These are phyloP conservation scores for Pyricularia sp. DNA, from an alignment of 2,329 filamentous ascomycete species.

Conservation along the genomic window DNA sequence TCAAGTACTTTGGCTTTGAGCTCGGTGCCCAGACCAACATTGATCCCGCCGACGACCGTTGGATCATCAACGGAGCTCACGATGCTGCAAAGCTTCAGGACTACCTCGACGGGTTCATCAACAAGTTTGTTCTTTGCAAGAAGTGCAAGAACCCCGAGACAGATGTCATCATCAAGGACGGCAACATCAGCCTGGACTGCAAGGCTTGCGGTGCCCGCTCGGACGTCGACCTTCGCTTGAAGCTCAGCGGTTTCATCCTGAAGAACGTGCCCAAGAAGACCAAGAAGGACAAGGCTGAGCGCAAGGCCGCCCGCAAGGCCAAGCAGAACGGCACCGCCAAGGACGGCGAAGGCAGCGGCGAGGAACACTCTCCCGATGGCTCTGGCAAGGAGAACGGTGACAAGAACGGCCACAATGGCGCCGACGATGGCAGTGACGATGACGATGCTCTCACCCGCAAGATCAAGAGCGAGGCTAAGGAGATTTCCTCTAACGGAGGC, in stretches of 20 bases:
- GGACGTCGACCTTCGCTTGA: slow-evolving; percentile 83
- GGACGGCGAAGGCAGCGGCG: slow-evolving; percentile 46
- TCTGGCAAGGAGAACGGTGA: slow-evolving; percentile 30
- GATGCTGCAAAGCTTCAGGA: slow-evolving; percentile 93
- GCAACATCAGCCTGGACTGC: slow-evolving; percentile 86
- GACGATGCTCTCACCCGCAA: slow-evolving; percentile 67
- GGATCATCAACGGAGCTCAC: slow-evolving; percentile 99
- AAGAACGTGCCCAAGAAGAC: slow-evolving; percentile 90
- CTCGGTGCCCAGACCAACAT: slow-evolving; percentile 97
- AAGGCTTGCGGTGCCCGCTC: slow-evolving; percentile 94
- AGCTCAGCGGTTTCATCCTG: slow-evolving; percentile 92
- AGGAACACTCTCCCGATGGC: slow-evolving; percentile 36
- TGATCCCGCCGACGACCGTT: slow-evolving; percentile 92
- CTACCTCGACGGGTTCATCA: slow-evolving; percentile 95
- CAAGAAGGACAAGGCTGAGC: slow-evolving; percentile 91
- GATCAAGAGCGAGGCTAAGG: slow-evolving; percentile 48
- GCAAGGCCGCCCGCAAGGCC: slow-evolving; percentile 83
- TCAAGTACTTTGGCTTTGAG: slow-evolving; percentile 99
- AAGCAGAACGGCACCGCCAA: slow-evolving; percentile 59
- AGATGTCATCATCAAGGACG: slow-evolving; percentile 88
- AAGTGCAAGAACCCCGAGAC: slow-evolving; percentile 99
- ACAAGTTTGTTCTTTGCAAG: slow-evolving; percentile 98
- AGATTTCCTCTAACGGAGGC: slow-evolving; percentile 6
- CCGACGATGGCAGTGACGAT: slow-evolving; percentile 62
- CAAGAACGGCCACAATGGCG: slow-evolving; percentile 29